A percentile compares a stretch with the other conserved stretches of the same genome.
These are phyloP conservation scores for Croton setiger DNA, from an alignment of 441 rosid species.

Conservation along the genomic window DNA sequence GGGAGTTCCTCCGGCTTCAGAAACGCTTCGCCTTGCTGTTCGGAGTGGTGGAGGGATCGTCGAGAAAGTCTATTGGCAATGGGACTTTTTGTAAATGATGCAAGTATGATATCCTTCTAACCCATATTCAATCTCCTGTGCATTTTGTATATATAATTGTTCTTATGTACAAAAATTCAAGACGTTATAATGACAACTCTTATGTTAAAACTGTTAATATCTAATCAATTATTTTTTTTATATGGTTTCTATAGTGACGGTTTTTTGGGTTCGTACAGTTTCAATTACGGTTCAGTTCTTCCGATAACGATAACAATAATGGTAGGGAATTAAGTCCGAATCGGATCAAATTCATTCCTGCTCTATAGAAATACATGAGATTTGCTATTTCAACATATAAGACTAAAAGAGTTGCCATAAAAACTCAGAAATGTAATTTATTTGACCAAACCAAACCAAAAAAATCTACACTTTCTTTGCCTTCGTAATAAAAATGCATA, in stretches of 20 bases:
- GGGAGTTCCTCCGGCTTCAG: conserved; percentile 96
- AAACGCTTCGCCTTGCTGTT: conserved; percentile 88
- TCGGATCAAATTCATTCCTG: too few species aligned
- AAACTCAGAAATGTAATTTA: background rate
- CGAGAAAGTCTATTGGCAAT: conserved; percentile 85
- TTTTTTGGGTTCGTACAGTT: too few species aligned
- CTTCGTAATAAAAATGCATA: background rate
- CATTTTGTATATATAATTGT: conserved; percentile 19
- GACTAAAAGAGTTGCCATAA: background rate
- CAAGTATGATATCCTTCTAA: background rate
- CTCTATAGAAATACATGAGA: too few species aligned
- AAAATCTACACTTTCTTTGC: background rate
- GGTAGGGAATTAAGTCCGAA: too few species aligned
- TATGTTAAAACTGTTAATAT: conserved; percentile 10
- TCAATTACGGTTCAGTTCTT: too few species aligned
- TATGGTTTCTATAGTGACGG: too few species aligned
- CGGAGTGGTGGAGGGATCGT: conserved; percentile 89
- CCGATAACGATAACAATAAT: too few species aligned
- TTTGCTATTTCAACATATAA: background rate
- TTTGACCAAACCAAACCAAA: background rate
- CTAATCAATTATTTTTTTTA: conserved; percentile 11
- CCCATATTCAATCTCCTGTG: conserved; percentile 7
- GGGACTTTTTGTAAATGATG: conserved; percentile 64
- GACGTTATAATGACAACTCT: conserved; percentile 17
- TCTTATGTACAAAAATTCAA: conserved; percentile 33